phyloP scores from a whole-genome alignment of 768 basidiomycete genomes.

The Rhizopogon sp. region DNA sequence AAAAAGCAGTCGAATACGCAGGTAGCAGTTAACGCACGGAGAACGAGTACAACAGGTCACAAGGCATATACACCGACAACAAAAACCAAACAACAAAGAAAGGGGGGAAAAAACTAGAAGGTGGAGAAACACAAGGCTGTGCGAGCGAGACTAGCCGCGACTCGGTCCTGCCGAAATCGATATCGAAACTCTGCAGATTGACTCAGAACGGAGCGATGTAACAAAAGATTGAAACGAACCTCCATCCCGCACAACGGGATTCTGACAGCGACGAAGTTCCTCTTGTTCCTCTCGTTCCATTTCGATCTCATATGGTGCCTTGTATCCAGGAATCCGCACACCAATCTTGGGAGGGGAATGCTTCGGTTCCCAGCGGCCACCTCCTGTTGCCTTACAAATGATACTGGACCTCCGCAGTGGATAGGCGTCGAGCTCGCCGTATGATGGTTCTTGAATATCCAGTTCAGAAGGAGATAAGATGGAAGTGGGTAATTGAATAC shows the following conservation, averaged over 20 bases:
- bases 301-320: conserved; percentile 63
- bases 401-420: conserved; percentile 62
- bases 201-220: conserved; percentile 3
- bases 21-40: conserved; percentile 5
- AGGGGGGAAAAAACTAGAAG: conserved; percentile 35
- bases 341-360: conserved; percentile 35
- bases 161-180: conserved; percentile 47
- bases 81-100: conserved; percentile 5
- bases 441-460: conserved; percentile 39
- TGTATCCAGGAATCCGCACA: conserved; percentile 59
- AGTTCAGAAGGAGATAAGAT: conserved; percentile 19
- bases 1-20: not conserved
- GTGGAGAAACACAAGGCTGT: conserved; percentile 55
- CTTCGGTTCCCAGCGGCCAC: conserved; percentile 78
- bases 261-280: conserved; percentile 41
- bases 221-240: conserved; percentile 20
- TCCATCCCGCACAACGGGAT: conserved; percentile 65
- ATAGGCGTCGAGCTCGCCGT: conserved; percentile 70
- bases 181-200: conserved; percentile 53
- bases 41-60: conserved; percentile 2
- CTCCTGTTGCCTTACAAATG: conserved; percentile 75
- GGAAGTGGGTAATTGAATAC: conserved; percentile 20
- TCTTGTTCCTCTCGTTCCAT: conserved; percentile 64
- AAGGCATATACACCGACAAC: conserved; percentile 6
- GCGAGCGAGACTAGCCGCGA: conserved; percentile 37